Percentiles rank a stretch among this genome's conserved stretches.
phyloP scores from a whole-genome alignment of 352 stramenopile genomes.

The Phytophthora cryptogea region DNA sequence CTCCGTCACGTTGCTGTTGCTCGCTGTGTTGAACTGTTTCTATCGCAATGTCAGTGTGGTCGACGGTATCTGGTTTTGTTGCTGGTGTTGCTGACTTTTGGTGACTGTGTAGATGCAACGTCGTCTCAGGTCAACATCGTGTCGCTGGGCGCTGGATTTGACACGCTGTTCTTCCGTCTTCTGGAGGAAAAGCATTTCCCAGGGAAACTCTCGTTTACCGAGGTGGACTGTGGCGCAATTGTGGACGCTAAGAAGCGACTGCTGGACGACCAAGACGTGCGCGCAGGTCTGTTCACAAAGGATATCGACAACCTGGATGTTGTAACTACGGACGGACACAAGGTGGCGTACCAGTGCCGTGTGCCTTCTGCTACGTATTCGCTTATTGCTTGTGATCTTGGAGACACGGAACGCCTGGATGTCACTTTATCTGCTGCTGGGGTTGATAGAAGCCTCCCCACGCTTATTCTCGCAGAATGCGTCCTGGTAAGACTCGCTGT shows the following conservation, averaged over 20 bases:
- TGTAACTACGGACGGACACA: not conserved
- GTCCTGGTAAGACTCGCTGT: conserved; percentile 51
- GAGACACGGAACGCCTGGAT: conserved; percentile 45
- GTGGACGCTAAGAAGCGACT: conserved; percentile 51
- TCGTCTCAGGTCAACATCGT: conserved; percentile 54
- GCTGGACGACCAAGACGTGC: conserved; percentile 34
- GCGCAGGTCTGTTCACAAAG: conserved; percentile 34
- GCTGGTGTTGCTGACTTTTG: conserved; percentile 9
- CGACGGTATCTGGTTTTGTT: not conserved
- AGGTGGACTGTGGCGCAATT: conserved; percentile 71
- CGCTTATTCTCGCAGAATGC: conserved; percentile 70
- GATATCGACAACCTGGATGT: conserved; percentile 13
- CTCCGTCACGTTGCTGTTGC: conserved; percentile 63
- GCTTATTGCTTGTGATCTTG: conserved; percentile 60
- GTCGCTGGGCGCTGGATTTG: conserved; percentile 73
- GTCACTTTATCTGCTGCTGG: conserved; percentile 25
- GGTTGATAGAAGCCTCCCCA: conserved; percentile 47
- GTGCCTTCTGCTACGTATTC: conserved; percentile 43
- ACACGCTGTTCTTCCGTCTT: conserved; percentile 78
- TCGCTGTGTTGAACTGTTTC: conserved; percentile 59
- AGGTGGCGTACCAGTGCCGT: conserved; percentile 32
- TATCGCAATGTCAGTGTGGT: conserved; percentile 33
- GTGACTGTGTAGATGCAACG: conserved; percentile 18
- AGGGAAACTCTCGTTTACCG: conserved; percentile 40
- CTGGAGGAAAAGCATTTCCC: conserved; percentile 31